phyloP scores from a whole-genome alignment of 2,329 filamentous ascomycete genomes.

The Eurotiales sp. region DNA sequence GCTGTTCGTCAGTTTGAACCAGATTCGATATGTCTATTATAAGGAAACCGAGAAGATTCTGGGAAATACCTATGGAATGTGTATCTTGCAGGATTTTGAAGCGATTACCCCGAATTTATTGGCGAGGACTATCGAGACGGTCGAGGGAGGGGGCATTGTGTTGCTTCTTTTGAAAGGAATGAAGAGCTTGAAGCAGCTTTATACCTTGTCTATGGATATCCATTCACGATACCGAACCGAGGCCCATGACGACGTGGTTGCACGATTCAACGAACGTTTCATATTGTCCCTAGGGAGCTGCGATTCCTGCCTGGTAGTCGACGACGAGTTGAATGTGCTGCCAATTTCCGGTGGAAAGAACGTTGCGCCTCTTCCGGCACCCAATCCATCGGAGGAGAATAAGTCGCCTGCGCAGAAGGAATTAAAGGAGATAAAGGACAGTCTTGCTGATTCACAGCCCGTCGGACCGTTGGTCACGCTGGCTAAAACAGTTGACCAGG shows the following conservation, averaged over 20 bases:
- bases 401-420: constrained; percentile 68
- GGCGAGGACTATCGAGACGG: constrained; percentile 92
- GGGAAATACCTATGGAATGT: constrained; percentile 98
- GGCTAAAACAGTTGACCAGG: constrained; percentile 89
- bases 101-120: constrained; percentile 95
- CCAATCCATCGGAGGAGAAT: constrained; percentile 68
- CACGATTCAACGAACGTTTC: constrained; percentile 96
- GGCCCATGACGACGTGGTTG: constrained; percentile 89
- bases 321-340: constrained; percentile 95
- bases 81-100: constrained; percentile 96
- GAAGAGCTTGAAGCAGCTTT: constrained; percentile 94
- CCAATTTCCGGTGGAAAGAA: constrained; percentile 94
- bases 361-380: constrained; percentile 75
- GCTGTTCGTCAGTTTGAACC: constrained; percentile 90
- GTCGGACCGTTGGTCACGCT: constrained; percentile 80
- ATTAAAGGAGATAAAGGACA: constrained; percentile 82
- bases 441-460: constrained; percentile 77
- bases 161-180: constrained; percentile 91
- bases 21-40: constrained; percentile 99
- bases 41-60: constrained; percentile 99
- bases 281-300: constrained; percentile 93
- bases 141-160: constrained; percentile 91
- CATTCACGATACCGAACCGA: constrained; percentile 96
- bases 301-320: constrained; percentile 89
- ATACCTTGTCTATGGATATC: constrained; percentile 95